These are phyloP conservation scores for Penicillium cosmopolitanum DNA, from an alignment of 495 filamentous ascomycete genomes.

Conservation along the genomic window DNA sequence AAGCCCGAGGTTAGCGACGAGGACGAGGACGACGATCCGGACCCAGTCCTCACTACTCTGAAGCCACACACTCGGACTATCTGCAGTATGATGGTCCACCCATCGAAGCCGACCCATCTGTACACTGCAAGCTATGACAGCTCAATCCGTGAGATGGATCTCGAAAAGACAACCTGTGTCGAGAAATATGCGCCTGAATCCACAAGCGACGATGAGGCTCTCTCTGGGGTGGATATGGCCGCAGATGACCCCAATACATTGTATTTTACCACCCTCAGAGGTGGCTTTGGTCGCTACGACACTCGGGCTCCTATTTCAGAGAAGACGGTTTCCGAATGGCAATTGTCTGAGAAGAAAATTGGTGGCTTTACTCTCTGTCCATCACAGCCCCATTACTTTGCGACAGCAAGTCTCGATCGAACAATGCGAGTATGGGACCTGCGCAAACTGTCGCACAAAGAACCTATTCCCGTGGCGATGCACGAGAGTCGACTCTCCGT, in stretches of 20 bases:
- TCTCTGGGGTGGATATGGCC: conserved; percentile 82
- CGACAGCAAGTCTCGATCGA: conserved; percentile 88
- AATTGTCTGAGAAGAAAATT: conserved; percentile 92
- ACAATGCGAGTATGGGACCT: conserved; percentile 92
- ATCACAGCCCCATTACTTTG: conserved; percentile 74
- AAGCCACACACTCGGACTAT: conserved; percentile 93
- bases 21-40: conserved; percentile 64
- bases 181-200: conserved; percentile 79
- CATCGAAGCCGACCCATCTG: conserved; percentile 66
- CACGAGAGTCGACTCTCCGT: conserved; percentile 84
- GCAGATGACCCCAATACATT: conserved; percentile 69
- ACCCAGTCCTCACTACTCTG: conserved; percentile 80
- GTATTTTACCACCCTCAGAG: conserved; percentile 86
- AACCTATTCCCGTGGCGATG: conserved; percentile 73
- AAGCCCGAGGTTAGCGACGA: conserved; percentile 60
- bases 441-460: conserved; percentile 68
- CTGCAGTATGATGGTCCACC: conserved; percentile 75
- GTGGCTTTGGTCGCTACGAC: conserved; percentile 78
- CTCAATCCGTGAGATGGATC: conserved; percentile 83
- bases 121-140: conserved; percentile 95
- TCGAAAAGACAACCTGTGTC: conserved; percentile 74
- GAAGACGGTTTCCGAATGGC: conserved; percentile 62
- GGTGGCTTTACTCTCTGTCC: conserved; percentile 90
- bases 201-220: conserved; percentile 68
- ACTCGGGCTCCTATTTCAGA: conserved; percentile 58